Percentiles rank a stretch among this genome's conserved stretches.
Conservation (phyloP, 106 monocot species). For the Dendrobium huoshanense region DNA sequence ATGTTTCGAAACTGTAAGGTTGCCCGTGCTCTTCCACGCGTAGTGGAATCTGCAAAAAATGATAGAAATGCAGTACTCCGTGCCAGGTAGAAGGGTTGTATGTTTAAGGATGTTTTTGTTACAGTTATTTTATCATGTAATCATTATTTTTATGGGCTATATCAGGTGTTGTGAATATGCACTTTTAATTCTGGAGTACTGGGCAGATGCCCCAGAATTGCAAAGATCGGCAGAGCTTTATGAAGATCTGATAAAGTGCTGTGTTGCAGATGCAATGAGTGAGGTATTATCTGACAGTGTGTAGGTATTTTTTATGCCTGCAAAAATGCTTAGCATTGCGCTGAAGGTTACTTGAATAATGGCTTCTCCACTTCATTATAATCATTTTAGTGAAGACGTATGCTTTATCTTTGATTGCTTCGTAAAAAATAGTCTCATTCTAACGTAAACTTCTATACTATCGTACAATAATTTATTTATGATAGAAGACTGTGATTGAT, state of each 20-base stretch:
- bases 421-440: background rate
- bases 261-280: constrained; percentile 99
- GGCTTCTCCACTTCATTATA: background rate
- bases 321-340: background rate
- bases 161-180: constrained; percentile 99
- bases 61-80: constrained; percentile 91
- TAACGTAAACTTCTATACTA: no score
- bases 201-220: constrained; percentile 99
- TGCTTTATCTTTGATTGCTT: background rate
- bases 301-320: background rate
- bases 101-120: background rate
- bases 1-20: constrained; percentile 98
- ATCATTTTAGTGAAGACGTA: background rate
- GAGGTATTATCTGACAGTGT: constrained; percentile 45
- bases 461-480: no score
- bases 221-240: constrained; percentile 91
- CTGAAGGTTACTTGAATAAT: background rate
- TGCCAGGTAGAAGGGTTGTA: constrained; percentile 53
- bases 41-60: constrained; percentile 89
- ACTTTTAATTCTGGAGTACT: constrained; percentile 87
- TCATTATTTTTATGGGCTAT: constrained; percentile 8
- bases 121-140: background rate
- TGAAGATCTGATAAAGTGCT: constrained; percentile 94
- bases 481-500: no score
- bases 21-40: constrained; percentile 78